Evolutionary conservation across 345 rosid genomes (phyloP), one percentile per base, ranked within the genome.

Genomic region (Eucalyptus pumila): DNA sequence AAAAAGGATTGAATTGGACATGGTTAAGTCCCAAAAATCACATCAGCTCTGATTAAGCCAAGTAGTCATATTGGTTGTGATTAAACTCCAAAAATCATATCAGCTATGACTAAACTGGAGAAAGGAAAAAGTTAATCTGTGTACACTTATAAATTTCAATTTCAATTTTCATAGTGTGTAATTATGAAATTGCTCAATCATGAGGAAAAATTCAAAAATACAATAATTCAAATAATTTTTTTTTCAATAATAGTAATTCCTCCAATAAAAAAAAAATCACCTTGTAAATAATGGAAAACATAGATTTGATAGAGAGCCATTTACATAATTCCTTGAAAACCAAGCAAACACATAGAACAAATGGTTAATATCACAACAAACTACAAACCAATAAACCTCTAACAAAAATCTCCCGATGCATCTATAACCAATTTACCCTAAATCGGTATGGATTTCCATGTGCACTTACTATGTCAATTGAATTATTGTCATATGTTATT

Each of bases 321-420:
- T n/a, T 65, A 65, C 11, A 65, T n/a, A 32, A n/a, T 65, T 65
- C 40, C 40, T 69, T 10, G 80, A 69, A 67, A 69, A 69, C 80
- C 44, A 69, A 34, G 80, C 44, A 32, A 69, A 69, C 37, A 37
- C 80, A 69, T 69, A 69, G 44, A 69, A 32, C 30, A 56, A 56
- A 56, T 13, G 62, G 62, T 56, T 24, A 56, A 24, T 56, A 26
- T 26, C 62, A 56, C 0, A 3, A 24, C 6, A 56, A 23, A 56
- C 30, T 56, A 23, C 30, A 56, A 24, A 10, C 14, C 1, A 0
- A 56, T 56, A 56, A 23, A 56, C 30, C 12, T 56, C 62, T 0
- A 23, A 56, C 6, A 56, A 56, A 2, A 52, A 52, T 5, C 58
- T 52, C 11, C 0, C 0, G 5, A 52, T 52, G 0, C 58, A 52